Percentiles rank a stretch among this genome's conserved stretches.
These are phyloP conservation scores for Knoxdaviesia capensis DNA, from an alignment of 2,329 filamentous ascomycete genomes.

Conservation along the genomic window DNA sequence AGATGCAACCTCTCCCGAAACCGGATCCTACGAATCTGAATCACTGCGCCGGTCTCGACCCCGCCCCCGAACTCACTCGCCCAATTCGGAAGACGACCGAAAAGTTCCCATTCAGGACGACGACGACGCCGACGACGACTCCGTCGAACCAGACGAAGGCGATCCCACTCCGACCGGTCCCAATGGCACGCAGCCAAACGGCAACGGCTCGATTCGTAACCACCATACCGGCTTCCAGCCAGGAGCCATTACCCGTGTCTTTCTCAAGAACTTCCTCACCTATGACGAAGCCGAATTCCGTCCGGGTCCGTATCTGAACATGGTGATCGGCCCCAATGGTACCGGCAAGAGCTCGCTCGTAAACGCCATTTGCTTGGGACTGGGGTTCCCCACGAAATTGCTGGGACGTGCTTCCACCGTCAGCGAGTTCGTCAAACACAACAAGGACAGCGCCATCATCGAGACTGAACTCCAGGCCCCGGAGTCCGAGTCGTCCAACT, in stretches of 20 bases:
- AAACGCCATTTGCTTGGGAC: constrained; percentile 83
- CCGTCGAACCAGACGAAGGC: too few species aligned
- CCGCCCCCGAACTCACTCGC: too few species aligned
- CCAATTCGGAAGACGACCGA: too few species aligned
- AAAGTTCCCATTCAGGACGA: too few species aligned
- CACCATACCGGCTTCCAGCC: constrained; percentile 45
- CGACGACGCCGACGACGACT: too few species aligned
- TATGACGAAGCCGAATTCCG: constrained; percentile 84
- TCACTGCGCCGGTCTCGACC: too few species aligned
- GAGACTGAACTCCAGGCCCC: constrained; percentile 71
- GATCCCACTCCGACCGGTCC: too few species aligned
- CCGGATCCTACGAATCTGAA: too few species aligned
- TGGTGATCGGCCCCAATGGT: constrained; percentile 98
- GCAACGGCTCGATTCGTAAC: too few species aligned
- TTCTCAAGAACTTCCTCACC: constrained; percentile 78
- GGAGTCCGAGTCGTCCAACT: constrained; percentile 45
- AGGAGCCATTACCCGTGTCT: constrained; percentile 76
- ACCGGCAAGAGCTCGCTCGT: constrained; percentile 96
- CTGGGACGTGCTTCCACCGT: constrained; percentile 71
- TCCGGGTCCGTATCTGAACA: constrained; percentile 83
- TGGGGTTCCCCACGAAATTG: constrained; percentile 66
- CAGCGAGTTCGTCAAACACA: constrained; percentile 87
- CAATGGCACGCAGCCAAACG: too few species aligned
- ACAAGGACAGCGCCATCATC: constrained; percentile 53
- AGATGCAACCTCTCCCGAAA: too few species aligned